phyloP scores from a whole-genome alignment of 352 stramenopile species.

The Pythium periplocum region DNA sequence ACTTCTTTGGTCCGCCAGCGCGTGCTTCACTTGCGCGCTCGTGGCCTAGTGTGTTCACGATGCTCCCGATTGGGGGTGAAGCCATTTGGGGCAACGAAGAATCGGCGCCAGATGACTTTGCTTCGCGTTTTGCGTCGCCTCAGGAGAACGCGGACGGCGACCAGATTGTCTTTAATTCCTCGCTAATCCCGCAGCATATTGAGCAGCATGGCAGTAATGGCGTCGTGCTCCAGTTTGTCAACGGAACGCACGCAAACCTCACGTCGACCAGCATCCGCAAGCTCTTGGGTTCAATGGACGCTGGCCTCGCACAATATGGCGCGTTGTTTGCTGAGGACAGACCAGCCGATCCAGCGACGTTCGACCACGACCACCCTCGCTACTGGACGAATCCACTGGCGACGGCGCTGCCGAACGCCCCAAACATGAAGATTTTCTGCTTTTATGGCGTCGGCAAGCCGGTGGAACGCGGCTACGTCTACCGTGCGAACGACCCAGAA shows the following conservation, averaged over 20 bases:
- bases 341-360: slow-evolving; percentile 34
- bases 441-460: slow-evolving; percentile 91
- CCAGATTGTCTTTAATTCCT: slow-evolving; percentile 21
- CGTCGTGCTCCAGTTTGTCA: slow-evolving; percentile 48
- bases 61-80: slow-evolving; percentile 92
- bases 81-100: slow-evolving; percentile 73
- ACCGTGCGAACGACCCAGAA: slow-evolving; percentile 37
- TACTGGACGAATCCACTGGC: slow-evolving; percentile 89
- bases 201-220: slow-evolving; percentile 41
- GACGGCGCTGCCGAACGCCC: slow-evolving; percentile 83
- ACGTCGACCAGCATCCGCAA: slow-evolving; percentile 44
- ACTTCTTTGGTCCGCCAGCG: slow-evolving; percentile 60
- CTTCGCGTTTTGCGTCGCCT: slow-evolving; percentile 41
- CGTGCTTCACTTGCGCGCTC: slow-evolving; percentile 56
- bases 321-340: slow-evolving; percentile 40
- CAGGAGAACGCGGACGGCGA: slow-evolving; percentile 17
- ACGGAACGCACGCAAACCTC: slow-evolving; percentile 46
- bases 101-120: slow-evolving; percentile 64
- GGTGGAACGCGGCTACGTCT: slow-evolving; percentile 84
- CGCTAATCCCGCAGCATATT: slow-evolving; percentile 38
- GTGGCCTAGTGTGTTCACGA: slow-evolving; percentile 84
- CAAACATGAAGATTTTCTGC: slow-evolving; percentile 93
- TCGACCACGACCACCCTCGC: slow-evolving; percentile 50
- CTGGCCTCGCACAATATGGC: slow-evolving; percentile 36
- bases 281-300: slow-evolving; percentile 39